phyloP scores from a whole-genome alignment of 1,139 yeast genomes.

The Debaryomyces sp. region DNA sequence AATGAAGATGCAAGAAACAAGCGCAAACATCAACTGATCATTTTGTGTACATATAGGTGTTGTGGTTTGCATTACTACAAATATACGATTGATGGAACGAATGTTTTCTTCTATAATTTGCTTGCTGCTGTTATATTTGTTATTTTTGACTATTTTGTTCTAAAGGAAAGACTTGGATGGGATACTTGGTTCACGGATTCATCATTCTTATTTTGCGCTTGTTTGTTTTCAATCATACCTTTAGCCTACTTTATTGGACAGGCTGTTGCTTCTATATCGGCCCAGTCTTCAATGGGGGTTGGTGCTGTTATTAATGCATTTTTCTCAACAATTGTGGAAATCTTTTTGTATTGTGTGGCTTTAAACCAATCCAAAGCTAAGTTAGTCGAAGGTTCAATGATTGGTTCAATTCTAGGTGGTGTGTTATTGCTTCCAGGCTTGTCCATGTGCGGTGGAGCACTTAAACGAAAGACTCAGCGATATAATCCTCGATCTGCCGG shows the following conservation, averaged over 20 bases:
- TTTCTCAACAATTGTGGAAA: constrained; percentile 94
- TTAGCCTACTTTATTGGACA: constrained; percentile 97
- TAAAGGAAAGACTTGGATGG: constrained; percentile 55
- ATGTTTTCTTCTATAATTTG: constrained; percentile 86
- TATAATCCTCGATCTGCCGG: constrained; percentile 97
- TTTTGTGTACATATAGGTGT: constrained; percentile 87
- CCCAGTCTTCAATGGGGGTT: constrained; percentile 98
- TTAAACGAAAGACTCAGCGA: constrained; percentile 87
- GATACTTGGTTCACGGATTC: constrained; percentile 59
- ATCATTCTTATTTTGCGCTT: constrained; percentile 66
- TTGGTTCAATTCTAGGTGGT: constrained; percentile 93
- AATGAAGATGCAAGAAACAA: constrained; percentile 20
- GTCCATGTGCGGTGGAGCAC: constrained; percentile 97
- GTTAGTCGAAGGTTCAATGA: constrained; percentile 95
- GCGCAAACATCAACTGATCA: constrained; percentile 44
- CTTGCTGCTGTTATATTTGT: constrained; percentile 80
- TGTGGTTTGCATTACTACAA: constrained; percentile 92
- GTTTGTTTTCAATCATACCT: constrained; percentile 86
- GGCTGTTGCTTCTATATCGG: constrained; percentile 97
- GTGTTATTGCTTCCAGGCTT: constrained; percentile 89
- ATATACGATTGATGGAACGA: constrained; percentile 95
- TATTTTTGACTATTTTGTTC: constrained; percentile 71
- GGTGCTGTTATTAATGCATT: constrained; percentile 99
- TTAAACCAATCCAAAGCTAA: constrained; percentile 81
- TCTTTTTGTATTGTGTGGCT: constrained; percentile 90